Conservation (phyloP, 1,139 yeast genomes). For the Lodderomyces margitis region DNA sequence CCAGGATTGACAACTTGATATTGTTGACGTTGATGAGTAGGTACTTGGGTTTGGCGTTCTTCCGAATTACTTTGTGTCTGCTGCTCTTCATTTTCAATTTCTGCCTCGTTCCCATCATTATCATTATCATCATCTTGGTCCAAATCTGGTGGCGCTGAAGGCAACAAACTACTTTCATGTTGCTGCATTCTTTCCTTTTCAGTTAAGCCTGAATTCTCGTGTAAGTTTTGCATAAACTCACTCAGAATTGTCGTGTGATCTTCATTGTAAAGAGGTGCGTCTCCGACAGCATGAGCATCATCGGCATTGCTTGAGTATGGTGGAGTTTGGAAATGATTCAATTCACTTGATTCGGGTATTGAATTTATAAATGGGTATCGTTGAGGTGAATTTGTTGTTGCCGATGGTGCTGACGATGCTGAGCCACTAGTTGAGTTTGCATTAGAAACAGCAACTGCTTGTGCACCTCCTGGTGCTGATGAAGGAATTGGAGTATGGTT, state of each 20-base stretch:
- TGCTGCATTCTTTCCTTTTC: slow-evolving; percentile 58
- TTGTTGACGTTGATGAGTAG: slow-evolving; percentile 5
- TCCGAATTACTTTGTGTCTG: neutral
- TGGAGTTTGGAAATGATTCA: slow-evolving; percentile 13
- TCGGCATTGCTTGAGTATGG: slow-evolving; percentile 3
- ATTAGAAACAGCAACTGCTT: neutral
- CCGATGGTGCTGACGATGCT: slow-evolving; percentile 1
- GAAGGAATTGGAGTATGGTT: slow-evolving; percentile 1
- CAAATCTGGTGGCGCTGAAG: slow-evolving; percentile 55
- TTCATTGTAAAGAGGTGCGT: neutral
- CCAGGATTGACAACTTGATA: slow-evolving; percentile 3
- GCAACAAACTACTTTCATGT: slow-evolving; percentile 56
- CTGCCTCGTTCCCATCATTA: slow-evolving; percentile 14
- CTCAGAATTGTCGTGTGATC: neutral
- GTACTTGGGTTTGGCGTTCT: neutral
- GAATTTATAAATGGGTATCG: slow-evolving; percentile 11
- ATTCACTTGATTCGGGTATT: slow-evolving; percentile 18
- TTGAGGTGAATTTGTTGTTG: slow-evolving; percentile 5
- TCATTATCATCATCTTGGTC: slow-evolving; percentile 17
- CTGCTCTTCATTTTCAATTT: slow-evolving; percentile 4
- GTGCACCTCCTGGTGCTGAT: slow-evolving; percentile 2
- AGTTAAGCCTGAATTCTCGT: slow-evolving; percentile 22
- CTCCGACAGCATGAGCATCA: neutral
- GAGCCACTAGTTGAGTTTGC: slow-evolving; percentile 1
- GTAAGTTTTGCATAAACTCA: slow-evolving; percentile 7